phyloP scores from a whole-genome alignment of 495 filamentous ascomycete species.

The Hamigera avellanea region DNA sequence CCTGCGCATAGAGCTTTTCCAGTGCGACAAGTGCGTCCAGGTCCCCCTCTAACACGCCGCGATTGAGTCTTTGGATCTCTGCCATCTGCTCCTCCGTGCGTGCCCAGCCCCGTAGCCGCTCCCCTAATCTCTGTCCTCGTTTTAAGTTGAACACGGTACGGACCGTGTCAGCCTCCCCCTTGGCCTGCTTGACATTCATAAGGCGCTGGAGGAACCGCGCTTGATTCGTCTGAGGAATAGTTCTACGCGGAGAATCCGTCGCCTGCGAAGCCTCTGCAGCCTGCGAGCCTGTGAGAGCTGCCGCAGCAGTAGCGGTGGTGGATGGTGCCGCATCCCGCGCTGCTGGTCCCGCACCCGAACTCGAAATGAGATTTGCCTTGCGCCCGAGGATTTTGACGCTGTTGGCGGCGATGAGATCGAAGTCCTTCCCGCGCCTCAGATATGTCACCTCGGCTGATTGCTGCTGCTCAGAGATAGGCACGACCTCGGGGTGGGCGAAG shows the following conservation, averaged over 20 bases:
- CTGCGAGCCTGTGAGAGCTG: background rate
- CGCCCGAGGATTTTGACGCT: constrained; percentile 36
- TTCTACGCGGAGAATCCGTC: constrained; percentile 6
- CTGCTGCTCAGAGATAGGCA: constrained; percentile 11
- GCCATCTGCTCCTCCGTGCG: constrained; percentile 28
- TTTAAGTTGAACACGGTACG: constrained; percentile 20
- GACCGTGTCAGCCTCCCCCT: constrained; percentile 35
- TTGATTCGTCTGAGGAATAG: constrained; percentile 21
- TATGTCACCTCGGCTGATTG: constrained; percentile 7
- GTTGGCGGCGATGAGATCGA: constrained; percentile 53
- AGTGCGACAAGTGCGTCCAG: constrained; percentile 19
- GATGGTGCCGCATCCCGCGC: background rate
- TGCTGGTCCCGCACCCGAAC: constrained; percentile 7
- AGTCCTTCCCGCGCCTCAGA: constrained; percentile 30
- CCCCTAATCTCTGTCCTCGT: constrained; percentile 19
- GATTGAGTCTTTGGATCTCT: constrained; percentile 22
- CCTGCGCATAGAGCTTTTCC: constrained; percentile 16
- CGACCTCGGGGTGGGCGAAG: constrained; percentile 31
- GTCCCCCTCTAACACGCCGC: constrained; percentile 23
- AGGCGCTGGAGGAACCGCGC: constrained; percentile 32
- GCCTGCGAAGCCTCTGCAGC: background rate
- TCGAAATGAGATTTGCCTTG: constrained; percentile 29
- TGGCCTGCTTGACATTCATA: constrained; percentile 25
- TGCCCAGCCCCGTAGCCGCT: constrained; percentile 26
- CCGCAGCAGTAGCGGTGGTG: background rate